phyloP scores from a whole-genome alignment of 23 red algal genomes.

The Gracilaria domingensis region DNA sequence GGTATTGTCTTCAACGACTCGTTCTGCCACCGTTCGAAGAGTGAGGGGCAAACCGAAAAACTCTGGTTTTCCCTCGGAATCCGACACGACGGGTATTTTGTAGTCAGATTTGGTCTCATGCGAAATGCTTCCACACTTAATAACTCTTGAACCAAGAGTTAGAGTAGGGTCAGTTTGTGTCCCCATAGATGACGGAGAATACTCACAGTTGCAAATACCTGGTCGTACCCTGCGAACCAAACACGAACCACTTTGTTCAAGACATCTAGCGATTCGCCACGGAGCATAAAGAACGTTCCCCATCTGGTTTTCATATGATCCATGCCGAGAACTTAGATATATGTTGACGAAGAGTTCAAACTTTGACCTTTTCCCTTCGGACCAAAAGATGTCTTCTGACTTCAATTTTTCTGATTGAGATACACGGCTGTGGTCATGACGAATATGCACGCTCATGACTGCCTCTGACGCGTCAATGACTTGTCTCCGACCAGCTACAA shows the following conservation, averaged over 20 bases:
- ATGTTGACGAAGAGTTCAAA: conserved; percentile 97
- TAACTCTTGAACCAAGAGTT: conserved; percentile 54
- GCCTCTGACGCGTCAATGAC: conserved; percentile 95
- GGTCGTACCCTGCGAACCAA: conserved; percentile 75
- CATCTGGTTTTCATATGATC: conserved; percentile 90
- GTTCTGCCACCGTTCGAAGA: conserved; percentile 33
- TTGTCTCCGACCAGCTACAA: conserved; percentile 71
- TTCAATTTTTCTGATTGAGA: conserved; percentile 11
- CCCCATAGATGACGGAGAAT: conserved; percentile 60
- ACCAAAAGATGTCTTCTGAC: conserved; percentile 75
- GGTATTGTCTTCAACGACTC: conserved; percentile 58
- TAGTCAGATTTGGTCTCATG: conserved; percentile 59
- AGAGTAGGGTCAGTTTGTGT: conserved; percentile 89
- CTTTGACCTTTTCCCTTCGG: conserved; percentile 76
- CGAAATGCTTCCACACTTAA: conserved; percentile 86
- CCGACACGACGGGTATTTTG: conserved; percentile 60
- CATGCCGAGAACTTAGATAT: conserved; percentile 78
- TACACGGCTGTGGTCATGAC: conserved; percentile 84
- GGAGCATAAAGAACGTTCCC: conserved; percentile 91
- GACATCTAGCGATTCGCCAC: conserved; percentile 83
- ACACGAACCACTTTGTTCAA: conserved; percentile 74
- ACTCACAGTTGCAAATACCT: conserved; percentile 90
- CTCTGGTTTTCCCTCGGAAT: not conserved
- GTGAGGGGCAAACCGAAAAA: conserved; percentile 67
- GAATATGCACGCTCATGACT: conserved; percentile 77